Conservation (phyloP, 2,329 filamentous ascomycete species). For the Grosmannia serpens region DNA sequence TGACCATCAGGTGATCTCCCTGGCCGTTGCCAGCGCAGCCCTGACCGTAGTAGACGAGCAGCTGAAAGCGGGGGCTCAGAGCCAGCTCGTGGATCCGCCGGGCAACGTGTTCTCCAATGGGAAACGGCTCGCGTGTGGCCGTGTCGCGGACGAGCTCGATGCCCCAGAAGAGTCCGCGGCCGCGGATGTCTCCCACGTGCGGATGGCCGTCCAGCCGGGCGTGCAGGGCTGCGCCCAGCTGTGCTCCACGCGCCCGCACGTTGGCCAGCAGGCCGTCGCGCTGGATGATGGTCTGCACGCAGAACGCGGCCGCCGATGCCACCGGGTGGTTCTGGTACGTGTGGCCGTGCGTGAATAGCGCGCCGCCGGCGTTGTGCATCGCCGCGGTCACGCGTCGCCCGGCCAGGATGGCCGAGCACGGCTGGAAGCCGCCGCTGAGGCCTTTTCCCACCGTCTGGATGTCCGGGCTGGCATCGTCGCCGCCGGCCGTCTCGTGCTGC, state of each 20-base stretch:
- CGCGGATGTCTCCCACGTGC: conserved; percentile 48
- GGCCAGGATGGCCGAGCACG: conserved; percentile 49
- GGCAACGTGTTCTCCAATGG: conserved; percentile 17
- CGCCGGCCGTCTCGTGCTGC: conserved; percentile 37
- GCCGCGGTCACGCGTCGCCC: conserved; percentile 37
- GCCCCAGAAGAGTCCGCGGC: conserved; percentile 47
- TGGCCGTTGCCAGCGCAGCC: conserved; percentile 46
- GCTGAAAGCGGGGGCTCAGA: conserved; percentile 18
- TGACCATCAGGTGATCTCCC: conserved; percentile 61
- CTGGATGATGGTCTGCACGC: conserved; percentile 48
- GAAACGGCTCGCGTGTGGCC: conserved; percentile 20
- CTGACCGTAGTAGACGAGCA: conserved; percentile 47
- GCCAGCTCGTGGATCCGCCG: conserved; percentile 20
- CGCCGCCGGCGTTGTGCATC: conserved; percentile 20
- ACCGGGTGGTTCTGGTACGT: conserved; percentile 51
- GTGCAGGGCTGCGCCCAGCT: conserved; percentile 35
- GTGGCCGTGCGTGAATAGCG: conserved; percentile 38
- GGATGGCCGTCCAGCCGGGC: conserved; percentile 18
- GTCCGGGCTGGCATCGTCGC: conserved; percentile 35
- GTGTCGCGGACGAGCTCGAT: conserved; percentile 27
- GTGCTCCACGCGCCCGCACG: conserved; percentile 39
- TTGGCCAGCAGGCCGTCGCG: conserved; percentile 49
- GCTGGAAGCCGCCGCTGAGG: conserved; percentile 50
- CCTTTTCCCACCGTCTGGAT: conserved; percentile 57
- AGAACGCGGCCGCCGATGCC: conserved; percentile 49